phyloP scores from a whole-genome alignment of 2,329 filamentous ascomycete species.

The Trichoderma pleuroti region DNA sequence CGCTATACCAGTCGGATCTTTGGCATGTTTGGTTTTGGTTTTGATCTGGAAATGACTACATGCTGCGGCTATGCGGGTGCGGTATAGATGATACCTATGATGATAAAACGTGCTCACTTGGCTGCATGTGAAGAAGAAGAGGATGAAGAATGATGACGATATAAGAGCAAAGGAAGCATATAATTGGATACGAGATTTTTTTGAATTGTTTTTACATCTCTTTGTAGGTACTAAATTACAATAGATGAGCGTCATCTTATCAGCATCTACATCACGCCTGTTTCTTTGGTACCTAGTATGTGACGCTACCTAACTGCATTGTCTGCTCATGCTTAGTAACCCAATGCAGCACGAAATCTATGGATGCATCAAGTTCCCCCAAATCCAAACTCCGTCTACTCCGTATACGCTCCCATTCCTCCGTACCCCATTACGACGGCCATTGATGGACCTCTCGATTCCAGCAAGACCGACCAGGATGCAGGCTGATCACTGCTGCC shows the following conservation, averaged over 20 bases:
- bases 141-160: not conserved
- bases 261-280: not conserved
- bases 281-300: not conserved
- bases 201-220: not conserved
- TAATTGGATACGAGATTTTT: not conserved
- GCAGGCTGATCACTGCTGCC: slow-evolving; percentile 1
- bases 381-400: not conserved
- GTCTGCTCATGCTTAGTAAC: not conserved
- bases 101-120: not conserved
- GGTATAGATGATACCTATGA: not conserved
- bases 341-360: not conserved
- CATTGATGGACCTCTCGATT: not conserved
- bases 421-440: not conserved
- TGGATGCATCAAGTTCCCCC: not conserved
- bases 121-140: not conserved
- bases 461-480: not conserved
- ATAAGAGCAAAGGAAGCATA: not conserved
- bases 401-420: not conserved
- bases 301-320: not conserved
- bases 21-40: not conserved
- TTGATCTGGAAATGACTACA: not conserved
- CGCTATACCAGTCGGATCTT: not conserved
- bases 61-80: not conserved
- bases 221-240: not conserved
- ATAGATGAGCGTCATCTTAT: not conserved